Conservation (phyloP, 331 rosid species). For the Erythrophleum ivorense region DNA sequence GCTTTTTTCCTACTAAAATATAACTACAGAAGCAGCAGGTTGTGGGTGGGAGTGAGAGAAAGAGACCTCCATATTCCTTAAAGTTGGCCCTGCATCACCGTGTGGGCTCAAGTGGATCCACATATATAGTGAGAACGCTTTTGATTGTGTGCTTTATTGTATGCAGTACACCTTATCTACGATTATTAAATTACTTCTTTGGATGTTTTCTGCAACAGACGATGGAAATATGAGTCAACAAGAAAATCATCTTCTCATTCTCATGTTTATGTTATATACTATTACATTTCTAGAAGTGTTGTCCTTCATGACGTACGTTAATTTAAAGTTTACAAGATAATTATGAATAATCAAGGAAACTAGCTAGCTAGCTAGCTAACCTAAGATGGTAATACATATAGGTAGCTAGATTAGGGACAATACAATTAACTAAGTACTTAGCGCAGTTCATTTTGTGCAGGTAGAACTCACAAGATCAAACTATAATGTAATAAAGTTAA, state of each 20-base stretch:
- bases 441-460: too few species aligned
- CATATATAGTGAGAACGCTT: too few species aligned
- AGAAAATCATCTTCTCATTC: not conserved
- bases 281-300: not conserved
- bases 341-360: too few species aligned
- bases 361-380: too few species aligned
- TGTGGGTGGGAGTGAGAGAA: slow-evolving; percentile 1
- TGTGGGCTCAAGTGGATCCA: not conserved
- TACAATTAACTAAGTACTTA: too few species aligned
- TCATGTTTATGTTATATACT: not conserved
- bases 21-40: not conserved
- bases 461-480: too few species aligned
- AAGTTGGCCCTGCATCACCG: slow-evolving; percentile 7
- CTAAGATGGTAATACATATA: not conserved
- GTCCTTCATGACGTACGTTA: not conserved
- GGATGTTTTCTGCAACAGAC: not conserved
- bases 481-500: not conserved
- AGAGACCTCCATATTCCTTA: slow-evolving; percentile 38
- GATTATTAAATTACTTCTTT: not conserved
- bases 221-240: slow-evolving; percentile 11
- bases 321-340: not conserved
- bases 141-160: too few species aligned
- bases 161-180: too few species aligned
- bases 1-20: not conserved
- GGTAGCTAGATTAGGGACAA: too few species aligned